Percentiles rank a stretch among this genome's conserved stretches.
phyloP scores from a whole-genome alignment of 345 rosid genomes.

The Eucalyptus microcorys region DNA sequence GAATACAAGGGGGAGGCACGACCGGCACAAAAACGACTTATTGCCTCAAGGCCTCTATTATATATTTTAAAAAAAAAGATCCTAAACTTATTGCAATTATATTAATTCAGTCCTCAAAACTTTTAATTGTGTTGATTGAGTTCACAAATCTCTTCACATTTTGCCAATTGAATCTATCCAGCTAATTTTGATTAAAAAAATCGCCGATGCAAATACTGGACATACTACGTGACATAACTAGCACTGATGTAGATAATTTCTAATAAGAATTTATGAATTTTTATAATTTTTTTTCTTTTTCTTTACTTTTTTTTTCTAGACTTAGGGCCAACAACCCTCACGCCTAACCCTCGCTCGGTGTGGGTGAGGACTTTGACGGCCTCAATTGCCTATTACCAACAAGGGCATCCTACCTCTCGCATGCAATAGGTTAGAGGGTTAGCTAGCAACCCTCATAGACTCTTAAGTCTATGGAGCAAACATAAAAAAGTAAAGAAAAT shows the following conservation, averaged over 20 bases:
- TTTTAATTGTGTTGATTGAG: too few species aligned
- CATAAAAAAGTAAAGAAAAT: too few species aligned
- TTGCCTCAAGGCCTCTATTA: neutral
- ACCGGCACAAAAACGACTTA: neutral
- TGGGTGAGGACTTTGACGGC: accelerated
- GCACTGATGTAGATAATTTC: accelerated
- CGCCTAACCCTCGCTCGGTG: accelerated
- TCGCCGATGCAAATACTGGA: accelerated
- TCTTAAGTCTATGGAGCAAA: neutral
- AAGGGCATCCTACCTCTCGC: too few species aligned
- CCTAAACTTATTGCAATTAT: accelerated
- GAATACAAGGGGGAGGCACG: neutral
- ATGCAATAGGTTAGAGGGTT: accelerated
- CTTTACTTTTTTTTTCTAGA: too few species aligned
- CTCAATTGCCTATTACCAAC: neutral
- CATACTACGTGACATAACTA: accelerated
- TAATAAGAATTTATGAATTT: too few species aligned
- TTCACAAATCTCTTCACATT: too few species aligned
- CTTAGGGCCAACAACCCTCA: neutral
- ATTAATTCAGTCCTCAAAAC: accelerated
- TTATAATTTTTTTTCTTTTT: too few species aligned
- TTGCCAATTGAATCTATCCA: accelerated
- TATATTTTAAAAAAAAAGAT: too few species aligned
- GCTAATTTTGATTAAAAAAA: accelerated
- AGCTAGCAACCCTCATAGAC: accelerated